Percentiles rank a stretch among this genome's conserved stretches.
Conservation (phyloP, 2,329 filamentous ascomycete genomes). For the Periconia macrospinosa region DNA sequence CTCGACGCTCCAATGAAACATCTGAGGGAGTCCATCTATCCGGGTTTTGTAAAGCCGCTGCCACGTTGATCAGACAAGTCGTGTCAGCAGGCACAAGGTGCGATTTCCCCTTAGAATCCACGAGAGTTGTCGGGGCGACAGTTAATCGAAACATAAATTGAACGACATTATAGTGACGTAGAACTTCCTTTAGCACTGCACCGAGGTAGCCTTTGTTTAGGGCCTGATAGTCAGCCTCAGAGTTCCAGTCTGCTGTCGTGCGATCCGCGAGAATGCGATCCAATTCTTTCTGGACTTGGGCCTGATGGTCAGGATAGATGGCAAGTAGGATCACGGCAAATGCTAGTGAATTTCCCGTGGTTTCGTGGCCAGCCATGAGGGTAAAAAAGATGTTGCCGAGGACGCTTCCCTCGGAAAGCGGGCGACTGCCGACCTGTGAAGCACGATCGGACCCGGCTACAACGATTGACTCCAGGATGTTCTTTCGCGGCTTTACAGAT, state of each 20-base stretch:
- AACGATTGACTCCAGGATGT: not conserved
- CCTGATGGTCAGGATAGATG: constrained; percentile 47
- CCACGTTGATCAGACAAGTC: constrained; percentile 4
- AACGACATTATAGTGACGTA: constrained; percentile 11
- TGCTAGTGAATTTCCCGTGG: constrained; percentile 47
- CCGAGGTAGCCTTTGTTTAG: constrained; percentile 14
- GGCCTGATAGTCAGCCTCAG: constrained; percentile 3
- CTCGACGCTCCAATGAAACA: not conserved
- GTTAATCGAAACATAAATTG: constrained; percentile 2
- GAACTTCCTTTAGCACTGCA: constrained; percentile 13
- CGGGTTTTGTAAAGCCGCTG: constrained; percentile 10
- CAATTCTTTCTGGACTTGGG: constrained; percentile 48
- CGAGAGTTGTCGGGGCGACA: constrained; percentile 1
- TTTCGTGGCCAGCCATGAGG: constrained; percentile 18
- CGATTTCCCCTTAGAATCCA: not conserved
- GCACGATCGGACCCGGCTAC: not conserved
- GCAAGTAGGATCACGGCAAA: constrained; percentile 51
- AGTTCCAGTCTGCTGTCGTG: constrained; percentile 5
- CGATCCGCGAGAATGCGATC: constrained; percentile 5
- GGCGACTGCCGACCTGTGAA: not conserved
- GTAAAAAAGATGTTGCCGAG: constrained; percentile 18
- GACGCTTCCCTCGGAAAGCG: constrained; percentile 10
- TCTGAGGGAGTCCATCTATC: not conserved
- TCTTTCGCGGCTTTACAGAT: not conserved
- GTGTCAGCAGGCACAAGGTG: constrained; percentile 4